A percentile compares a stretch with the other conserved stretches of the same genome.
phyloP scores from a whole-genome alignment of 176 grass and related monocot genomes.

The Stipa capillata region DNA sequence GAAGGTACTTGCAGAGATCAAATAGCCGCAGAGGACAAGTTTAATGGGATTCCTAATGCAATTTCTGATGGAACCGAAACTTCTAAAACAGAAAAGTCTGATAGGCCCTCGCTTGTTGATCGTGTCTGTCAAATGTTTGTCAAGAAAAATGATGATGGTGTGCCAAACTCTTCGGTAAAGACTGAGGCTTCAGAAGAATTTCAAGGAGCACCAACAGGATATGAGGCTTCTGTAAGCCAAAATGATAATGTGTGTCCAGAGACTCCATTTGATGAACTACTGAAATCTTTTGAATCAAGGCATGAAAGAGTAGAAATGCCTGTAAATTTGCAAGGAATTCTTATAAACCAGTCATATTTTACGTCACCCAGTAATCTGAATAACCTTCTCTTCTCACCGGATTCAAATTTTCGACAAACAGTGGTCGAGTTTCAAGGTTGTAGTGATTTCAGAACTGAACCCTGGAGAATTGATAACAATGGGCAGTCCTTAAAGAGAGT shows the following conservation, averaged over 20 bases:
- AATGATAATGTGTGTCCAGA: constrained; percentile 13
- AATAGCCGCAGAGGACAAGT: constrained; percentile 15
- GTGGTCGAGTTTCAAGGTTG: constrained; percentile 51
- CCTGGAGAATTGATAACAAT: constrained; percentile 51
- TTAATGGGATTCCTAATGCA: neutral
- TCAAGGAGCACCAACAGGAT: constrained; percentile 8
- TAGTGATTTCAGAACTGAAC: constrained; percentile 63
- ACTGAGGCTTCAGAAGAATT: constrained; percentile 24
- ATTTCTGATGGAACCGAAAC: neutral
- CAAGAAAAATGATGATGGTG: constrained; percentile 33
- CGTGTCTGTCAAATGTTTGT: constrained; percentile 49
- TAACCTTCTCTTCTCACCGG: constrained; percentile 70
- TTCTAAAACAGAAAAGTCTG: constrained; percentile 26
- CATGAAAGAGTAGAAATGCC: constrained; percentile 71
- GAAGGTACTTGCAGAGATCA: constrained; percentile 14
- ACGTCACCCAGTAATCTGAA: constrained; percentile 61
- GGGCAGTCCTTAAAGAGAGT: constrained; percentile 60
- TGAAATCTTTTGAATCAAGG: constrained; percentile 40
- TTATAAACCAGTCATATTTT: constrained; percentile 66
- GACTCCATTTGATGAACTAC: constrained; percentile 46
- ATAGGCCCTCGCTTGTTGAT: constrained; percentile 40
- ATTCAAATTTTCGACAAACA: constrained; percentile 60
- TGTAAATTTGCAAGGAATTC: constrained; percentile 64
- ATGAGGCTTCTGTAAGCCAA: constrained; percentile 28
- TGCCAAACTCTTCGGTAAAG: neutral